These are phyloP conservation scores for Globisporangium apiculatum DNA, from an alignment of 352 stramenopile species.

Conservation along the genomic window DNA sequence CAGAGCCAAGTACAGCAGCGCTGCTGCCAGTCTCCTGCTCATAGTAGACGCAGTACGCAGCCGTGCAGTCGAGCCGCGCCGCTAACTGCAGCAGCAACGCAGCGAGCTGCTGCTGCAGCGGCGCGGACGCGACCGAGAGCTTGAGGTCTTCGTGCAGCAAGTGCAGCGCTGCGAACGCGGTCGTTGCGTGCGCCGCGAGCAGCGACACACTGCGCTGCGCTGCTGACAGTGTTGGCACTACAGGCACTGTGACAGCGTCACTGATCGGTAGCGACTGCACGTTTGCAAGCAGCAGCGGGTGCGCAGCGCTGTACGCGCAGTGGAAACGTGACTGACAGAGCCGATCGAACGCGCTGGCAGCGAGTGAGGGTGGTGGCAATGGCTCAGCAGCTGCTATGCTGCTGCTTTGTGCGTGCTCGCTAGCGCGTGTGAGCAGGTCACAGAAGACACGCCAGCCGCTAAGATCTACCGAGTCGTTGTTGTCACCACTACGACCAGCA, in stretches of 20 bases:
- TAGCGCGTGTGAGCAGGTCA: neutral
- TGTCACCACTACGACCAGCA: neutral
- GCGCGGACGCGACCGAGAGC: conserved; percentile 30
- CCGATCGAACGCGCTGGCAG: conserved; percentile 21
- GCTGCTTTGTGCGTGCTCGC: neutral
- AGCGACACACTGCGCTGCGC: neutral
- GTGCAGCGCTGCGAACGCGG: conserved; percentile 50
- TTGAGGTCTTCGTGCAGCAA: conserved; percentile 67
- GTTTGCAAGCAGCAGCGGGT: conserved; percentile 23
- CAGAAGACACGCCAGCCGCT: conserved; percentile 10
- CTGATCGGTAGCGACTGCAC: neutral
- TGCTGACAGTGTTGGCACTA: neutral
- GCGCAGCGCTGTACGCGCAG: conserved; percentile 31
- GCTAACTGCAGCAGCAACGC: conserved; percentile 31
- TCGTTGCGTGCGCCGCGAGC: neutral
- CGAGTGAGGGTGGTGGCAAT: no score
- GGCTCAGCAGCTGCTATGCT: no score
- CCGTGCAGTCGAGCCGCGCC: conserved; percentile 17
- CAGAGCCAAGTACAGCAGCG: no score
- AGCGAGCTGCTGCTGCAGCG: conserved; percentile 27
- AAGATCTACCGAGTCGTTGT: neutral
- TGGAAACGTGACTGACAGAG: conserved; percentile 40
- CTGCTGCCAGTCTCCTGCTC: conserved; percentile 26
- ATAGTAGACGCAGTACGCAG: conserved; percentile 44
- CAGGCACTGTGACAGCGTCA: no score